Evolutionary conservation across 225 moss, liverwort and hornwort species (phyloP).

Genomic region (Lunularia cruciata): DNA sequence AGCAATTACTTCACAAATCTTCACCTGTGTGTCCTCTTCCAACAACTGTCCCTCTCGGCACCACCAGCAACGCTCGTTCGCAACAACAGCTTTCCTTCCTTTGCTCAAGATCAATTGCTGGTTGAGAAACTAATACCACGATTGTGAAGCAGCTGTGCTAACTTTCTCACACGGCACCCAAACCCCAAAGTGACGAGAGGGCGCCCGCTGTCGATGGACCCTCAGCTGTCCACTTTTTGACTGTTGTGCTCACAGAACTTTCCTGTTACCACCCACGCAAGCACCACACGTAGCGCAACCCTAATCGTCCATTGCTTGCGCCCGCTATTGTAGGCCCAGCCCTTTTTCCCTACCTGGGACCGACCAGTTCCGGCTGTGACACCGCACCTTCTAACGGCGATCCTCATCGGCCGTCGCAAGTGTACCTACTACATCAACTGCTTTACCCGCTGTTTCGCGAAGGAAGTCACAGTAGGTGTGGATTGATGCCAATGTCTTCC

Average conservation of each 20-base stretch:
- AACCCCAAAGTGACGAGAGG: not conserved
- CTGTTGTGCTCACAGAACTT: not conserved
- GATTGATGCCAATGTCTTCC: not conserved
- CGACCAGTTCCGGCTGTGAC: not conserved
- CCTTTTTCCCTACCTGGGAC: not conserved
- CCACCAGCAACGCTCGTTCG: not conserved
- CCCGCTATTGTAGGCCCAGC: not conserved
- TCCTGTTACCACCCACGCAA: not conserved
- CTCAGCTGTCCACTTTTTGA: not conserved
- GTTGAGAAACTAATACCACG: not conserved
- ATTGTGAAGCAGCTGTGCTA: not conserved
- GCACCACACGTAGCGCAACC: constrained; percentile 5
- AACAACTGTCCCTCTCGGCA: not conserved
- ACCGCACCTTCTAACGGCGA: not conserved
- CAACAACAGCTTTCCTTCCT: not conserved
- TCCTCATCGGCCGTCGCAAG: not conserved
- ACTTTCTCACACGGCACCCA: constrained; percentile 13
- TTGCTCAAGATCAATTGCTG: not conserved
- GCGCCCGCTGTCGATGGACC: not conserved
- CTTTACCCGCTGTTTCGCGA: not conserved
- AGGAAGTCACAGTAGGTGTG: not conserved
- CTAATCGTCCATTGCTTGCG: constrained; percentile 3
- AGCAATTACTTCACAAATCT: no score
- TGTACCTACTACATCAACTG: not conserved
- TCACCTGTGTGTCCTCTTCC: not conserved